phyloP scores from a whole-genome alignment of 2,329 filamentous ascomycete species.

The Pseudogymnoascus sp. region DNA sequence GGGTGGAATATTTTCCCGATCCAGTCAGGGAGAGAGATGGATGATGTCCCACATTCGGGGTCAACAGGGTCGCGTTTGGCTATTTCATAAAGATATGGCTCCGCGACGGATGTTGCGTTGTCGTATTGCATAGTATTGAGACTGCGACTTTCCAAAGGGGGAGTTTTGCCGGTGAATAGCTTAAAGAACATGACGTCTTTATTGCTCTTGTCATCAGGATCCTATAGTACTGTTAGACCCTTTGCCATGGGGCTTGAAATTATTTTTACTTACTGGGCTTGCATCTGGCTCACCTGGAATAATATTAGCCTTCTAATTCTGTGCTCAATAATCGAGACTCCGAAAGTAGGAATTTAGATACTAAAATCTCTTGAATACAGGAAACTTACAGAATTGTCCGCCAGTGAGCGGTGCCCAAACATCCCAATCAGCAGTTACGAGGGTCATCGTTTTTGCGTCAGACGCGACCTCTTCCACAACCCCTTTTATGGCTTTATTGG shows the following conservation, averaged over 20 bases:
- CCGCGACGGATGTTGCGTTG: constrained; percentile 11
- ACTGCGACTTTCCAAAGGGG: neutral
- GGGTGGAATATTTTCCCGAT: constrained; percentile 30
- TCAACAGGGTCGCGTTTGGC: constrained; percentile 22
- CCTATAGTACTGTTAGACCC: neutral
- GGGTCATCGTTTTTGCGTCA: constrained; percentile 24
- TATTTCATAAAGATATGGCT: constrained; percentile 9
- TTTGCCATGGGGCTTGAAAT: neutral
- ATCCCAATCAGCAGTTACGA: constrained; percentile 22
- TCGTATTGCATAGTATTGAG: constrained; percentile 8
- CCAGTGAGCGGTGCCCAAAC: constrained; percentile 24
- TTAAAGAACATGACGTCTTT: constrained; percentile 31
- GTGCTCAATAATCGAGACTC: neutral
- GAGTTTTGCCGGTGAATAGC: constrained; percentile 16
- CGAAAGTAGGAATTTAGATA: neutral
- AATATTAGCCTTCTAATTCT: neutral
- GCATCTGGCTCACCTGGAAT: neutral
- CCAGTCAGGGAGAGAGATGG: constrained; percentile 28
- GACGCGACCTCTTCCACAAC: constrained; percentile 22
- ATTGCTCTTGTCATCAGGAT: constrained; percentile 25
- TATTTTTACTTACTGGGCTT: neutral
- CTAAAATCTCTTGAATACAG: neutral
- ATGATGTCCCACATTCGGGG: constrained; percentile 10
- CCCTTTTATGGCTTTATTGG: constrained; percentile 26
- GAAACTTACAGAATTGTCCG: constrained; percentile 28